phyloP scores from a whole-genome alignment of 2,329 filamentous ascomycete species.

The Tolypocladium tundrense region DNA sequence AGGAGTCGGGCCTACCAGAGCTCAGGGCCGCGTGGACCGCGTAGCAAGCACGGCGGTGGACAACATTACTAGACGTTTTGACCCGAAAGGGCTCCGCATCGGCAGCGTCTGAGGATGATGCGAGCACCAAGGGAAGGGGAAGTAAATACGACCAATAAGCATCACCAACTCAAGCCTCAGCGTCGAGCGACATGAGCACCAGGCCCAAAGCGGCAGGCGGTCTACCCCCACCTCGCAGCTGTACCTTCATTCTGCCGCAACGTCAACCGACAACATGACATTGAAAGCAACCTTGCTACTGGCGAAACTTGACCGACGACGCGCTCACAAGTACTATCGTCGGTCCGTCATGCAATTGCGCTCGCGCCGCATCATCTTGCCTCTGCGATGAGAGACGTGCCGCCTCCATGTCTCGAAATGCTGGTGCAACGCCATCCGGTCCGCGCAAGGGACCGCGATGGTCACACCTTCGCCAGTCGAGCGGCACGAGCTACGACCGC shows the following conservation, averaged over 20 bases:
- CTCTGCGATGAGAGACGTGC: slow-evolving; percentile 8
- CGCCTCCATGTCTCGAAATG: slow-evolving; percentile 31
- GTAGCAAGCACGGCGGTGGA: neutral
- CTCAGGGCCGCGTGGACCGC: no score
- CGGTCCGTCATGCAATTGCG: slow-evolving; percentile 4
- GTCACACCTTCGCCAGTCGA: slow-evolving; percentile 44
- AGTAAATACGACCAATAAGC: no score
- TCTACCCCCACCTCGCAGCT: slow-evolving; percentile 2
- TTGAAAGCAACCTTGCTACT: neutral
- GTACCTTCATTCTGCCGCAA: slow-evolving; percentile 16
- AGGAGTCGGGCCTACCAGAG: neutral
- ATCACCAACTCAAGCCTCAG: no score
- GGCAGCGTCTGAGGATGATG: neutral
- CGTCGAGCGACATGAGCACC: neutral
- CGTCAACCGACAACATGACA: slow-evolving; percentile 7
- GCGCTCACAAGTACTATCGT: neutral
- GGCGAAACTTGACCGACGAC: neutral
- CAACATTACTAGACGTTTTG: neutral
- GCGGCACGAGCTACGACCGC: slow-evolving; percentile 35
- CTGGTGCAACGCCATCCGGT: slow-evolving; percentile 25
- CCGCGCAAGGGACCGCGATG: slow-evolving; percentile 37
- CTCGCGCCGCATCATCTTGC: slow-evolving; percentile 1
- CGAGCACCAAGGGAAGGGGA: neutral
- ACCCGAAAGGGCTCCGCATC: no score
- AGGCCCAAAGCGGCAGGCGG: slow-evolving; percentile 13